A percentile compares a stretch with the other conserved stretches of the same genome.
Conservation (phyloP, 345 rosid genomes). For the Psidium guajava region DNA sequence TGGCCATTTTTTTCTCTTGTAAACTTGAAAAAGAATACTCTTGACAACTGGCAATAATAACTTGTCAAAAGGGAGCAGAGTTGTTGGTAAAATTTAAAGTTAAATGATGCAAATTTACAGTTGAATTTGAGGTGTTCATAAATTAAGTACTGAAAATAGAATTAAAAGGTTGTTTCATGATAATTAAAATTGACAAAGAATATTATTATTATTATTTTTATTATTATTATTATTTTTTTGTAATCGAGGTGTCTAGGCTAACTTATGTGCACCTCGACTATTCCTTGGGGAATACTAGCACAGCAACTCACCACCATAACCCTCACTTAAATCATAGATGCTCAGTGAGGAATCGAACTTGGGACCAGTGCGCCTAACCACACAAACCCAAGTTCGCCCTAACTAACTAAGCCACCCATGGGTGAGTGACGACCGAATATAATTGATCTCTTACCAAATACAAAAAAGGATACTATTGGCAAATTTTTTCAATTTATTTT, state of each 20-base stretch:
- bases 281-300: too few species aligned
- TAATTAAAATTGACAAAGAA: neutral
- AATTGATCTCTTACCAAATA: neutral
- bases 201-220: too few species aligned
- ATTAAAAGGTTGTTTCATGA: neutral
- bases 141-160: neutral
- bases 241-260: too few species aligned
- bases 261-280: too few species aligned
- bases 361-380: too few species aligned
- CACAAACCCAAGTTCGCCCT: too few species aligned
- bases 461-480: neutral
- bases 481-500: neutral
- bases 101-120: neutral
- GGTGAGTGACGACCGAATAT: neutral
- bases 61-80: neutral
- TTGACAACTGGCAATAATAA: neutral
- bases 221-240: too few species aligned
- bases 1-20: neutral
- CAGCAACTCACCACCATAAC: too few species aligned
- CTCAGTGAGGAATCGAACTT: too few species aligned
- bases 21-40: neutral
- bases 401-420: too few species aligned
- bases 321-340: too few species aligned
- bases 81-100: neutral
- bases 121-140: neutral